Base-by-base conservation (phyloP, 768 basidiomycete genomes). In the Russula sp. region DNA sequence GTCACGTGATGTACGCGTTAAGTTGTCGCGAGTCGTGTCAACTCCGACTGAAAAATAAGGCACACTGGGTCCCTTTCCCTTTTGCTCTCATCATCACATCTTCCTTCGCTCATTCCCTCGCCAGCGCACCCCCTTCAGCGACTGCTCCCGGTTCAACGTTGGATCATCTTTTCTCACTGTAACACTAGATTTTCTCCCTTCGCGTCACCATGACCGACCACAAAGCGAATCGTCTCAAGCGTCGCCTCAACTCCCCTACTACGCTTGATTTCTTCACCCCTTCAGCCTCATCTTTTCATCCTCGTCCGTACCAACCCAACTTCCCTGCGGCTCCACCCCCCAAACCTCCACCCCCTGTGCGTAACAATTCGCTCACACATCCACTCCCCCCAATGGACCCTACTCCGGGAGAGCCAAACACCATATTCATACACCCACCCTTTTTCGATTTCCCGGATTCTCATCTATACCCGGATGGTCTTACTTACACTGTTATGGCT, bases 401-500 rank as follows among this genome's bases (percentile, higher is more conserved):
- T 1, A 78, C 79, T 13, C 79, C 79, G 6, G 77, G 78, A n/a
- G 90, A 92, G 67, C 81, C 83, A 22, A 78, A 76, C 56, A 80
- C 83, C 48, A 67, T 87, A 60, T 89, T 92, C 72, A 81, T 92
- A 39, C 88, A 82, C 66, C 86, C 88, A 0, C 90, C 90, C 9
- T 91, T 90, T 72, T 76, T 74, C 50, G 69, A 75, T 36, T 90
- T 90, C 69, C 89, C 88, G 1, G 75, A 82, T 55, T 79, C 85
- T 20, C 75, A 84, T 61, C 69, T 74, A 16, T 77, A 83, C 74
- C 78, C 82, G 1, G 86, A 88, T 61, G 88, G 88, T 32, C 78
- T 91, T 53, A 82, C 83, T 5, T 92, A 88, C 70, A 78, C 80
- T 60, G 69, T 86, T 46, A 79, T 92, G 77, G 84, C 87, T n/a